These are phyloP conservation scores for Tolypocladium inflatum DNA, from an alignment of 2,329 filamentous ascomycete species.

Conservation along the genomic window DNA sequence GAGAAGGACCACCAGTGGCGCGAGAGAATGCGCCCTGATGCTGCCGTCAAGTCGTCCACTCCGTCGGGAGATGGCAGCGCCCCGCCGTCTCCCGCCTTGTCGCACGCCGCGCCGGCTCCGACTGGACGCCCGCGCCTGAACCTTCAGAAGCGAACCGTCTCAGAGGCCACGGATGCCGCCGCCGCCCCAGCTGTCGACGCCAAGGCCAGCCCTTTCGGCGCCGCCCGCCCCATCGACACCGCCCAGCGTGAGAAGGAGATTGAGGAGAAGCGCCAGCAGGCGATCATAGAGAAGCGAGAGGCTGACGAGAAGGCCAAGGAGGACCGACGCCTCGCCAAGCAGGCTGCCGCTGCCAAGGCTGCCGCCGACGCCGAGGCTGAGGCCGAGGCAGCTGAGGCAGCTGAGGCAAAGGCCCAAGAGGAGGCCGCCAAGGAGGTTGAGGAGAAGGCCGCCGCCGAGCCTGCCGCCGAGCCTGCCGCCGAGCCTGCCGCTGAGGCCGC, in stretches of 20 bases:
- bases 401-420: constrained; percentile 20
- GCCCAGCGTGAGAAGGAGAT: constrained; percentile 80
- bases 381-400: constrained; percentile 28
- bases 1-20: constrained; percentile 94
- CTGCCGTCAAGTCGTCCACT: constrained; percentile 46
- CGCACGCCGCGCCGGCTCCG: constrained; percentile 35
- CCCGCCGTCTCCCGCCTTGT: constrained; percentile 63
- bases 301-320: constrained; percentile 79
- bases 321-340: constrained; percentile 54
- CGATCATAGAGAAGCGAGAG: constrained; percentile 73
- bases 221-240: constrained; percentile 88
- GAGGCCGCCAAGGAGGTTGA: constrained; percentile 21
- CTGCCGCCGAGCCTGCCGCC: constrained; percentile 14
- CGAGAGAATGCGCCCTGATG: constrained; percentile 79
- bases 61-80: constrained; percentile 64
- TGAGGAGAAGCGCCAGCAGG: constrained; percentile 73
- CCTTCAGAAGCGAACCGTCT: constrained; percentile 82
- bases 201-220: constrained; percentile 90
- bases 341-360: constrained; percentile 41
- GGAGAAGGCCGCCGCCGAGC: constrained; percentile 15
- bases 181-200: constrained; percentile 52
- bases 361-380: constrained; percentile 29
- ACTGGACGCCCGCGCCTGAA: constrained; percentile 73
- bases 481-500: constrained; percentile 18
- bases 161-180: constrained; percentile 50